Evolutionary conservation across 1,284 basidiomycete genomes (phyloP), one percentile per base, ranked within the genome.

Genomic region (Leccinum subrobustum): DNA sequence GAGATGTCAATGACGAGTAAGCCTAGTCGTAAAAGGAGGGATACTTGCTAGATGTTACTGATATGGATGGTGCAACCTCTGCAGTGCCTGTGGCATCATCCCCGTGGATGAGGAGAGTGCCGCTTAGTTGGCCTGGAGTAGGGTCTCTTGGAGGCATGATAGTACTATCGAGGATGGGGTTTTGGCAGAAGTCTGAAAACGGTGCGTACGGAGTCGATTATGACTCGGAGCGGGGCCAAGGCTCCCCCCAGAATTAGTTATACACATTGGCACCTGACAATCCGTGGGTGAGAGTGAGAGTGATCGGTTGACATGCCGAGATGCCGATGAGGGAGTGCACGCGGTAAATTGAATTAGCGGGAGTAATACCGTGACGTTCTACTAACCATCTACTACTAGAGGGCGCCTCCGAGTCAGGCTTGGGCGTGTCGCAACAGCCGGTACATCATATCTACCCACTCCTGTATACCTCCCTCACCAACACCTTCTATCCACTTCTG

Each of bases 361-460:
- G 14, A 37, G 14, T 14, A 16, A 37, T 37, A 37, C 27, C 25
- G 25, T 25, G 25, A 29, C 33, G 35, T 37, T 37, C 35, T 37
- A 37, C n/a, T 44, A 35, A 35, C 12, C 33, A 35, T 35, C 35
- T 35, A 35, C 33, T 35, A 35, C 35, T 44, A 20, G 51, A 53
- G 33, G 3, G 7, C 0, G 37, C 4, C 7, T 37, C 25, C 25
- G 25, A 25, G 25, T 25, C 29, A 31, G 29, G 25, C 54, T 64
- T 59, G 69, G 37, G 78, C 78, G 55, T 78, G 75, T 58, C 70
- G 70, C 50, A 84, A 61, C 60, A 90, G 66, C 63, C 69, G 77
- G 62, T 75, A 69, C 78, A 88, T 81, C 63, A 90, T 67, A 23
- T 78, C 79, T 9, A 86, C 77, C 90, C 89, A 92, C 62, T 90